Conservation (phyloP, 345 rosid species). For the Eucalyptus leucophloia region DNA sequence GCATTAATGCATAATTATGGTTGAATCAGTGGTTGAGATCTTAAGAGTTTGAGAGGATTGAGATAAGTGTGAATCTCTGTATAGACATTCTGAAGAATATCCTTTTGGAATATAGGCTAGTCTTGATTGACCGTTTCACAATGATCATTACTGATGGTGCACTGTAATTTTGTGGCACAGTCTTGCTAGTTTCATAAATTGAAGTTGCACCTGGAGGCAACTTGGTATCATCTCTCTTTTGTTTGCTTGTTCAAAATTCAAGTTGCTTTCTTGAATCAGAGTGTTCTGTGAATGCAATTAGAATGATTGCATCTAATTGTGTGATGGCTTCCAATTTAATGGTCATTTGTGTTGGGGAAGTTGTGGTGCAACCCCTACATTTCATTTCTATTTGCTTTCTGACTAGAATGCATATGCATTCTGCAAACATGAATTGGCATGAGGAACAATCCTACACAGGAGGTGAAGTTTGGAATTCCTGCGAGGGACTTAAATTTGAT, state of each 20-base stretch:
- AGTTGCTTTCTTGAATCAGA: neutral
- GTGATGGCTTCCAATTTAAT: neutral
- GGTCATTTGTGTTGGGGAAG: neutral
- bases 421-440: neutral
- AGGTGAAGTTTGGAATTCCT: neutral
- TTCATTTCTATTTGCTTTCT: neutral
- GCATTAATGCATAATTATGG: neutral
- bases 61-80: neutral
- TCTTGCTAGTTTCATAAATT: neutral
- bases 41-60: neutral
- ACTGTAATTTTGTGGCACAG: neutral
- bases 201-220: neutral
- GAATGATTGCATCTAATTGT: neutral
- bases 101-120: neutral
- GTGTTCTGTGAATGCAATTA: neutral
- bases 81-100: neutral
- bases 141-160: neutral
- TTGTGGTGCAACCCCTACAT: neutral
- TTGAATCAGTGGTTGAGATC: neutral
- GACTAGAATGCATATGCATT: neutral
- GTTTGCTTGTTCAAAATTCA: neutral
- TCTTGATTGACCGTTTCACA: neutral
- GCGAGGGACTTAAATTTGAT: neutral
- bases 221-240: neutral
- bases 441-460: neutral